Conservation (phyloP, 768 basidiomycete genomes). For the Tricholoma terreum region DNA sequence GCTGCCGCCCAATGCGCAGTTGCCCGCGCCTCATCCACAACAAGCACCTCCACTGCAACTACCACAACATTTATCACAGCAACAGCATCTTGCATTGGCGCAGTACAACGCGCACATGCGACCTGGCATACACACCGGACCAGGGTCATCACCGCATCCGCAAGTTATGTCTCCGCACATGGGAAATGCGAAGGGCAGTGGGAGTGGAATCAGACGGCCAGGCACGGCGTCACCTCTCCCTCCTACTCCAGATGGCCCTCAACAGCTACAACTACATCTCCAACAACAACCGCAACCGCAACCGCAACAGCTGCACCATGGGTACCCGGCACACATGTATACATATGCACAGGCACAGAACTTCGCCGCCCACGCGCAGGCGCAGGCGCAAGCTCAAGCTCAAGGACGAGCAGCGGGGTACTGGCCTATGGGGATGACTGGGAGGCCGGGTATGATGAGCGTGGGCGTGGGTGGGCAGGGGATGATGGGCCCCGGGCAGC, state of each 20-base stretch:
- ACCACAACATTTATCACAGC: conserved; percentile 18
- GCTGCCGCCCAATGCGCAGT: conserved; percentile 27
- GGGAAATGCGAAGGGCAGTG: conserved; percentile 11
- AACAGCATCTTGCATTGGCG: conserved; percentile 24
- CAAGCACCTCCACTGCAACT: conserved; percentile 16
- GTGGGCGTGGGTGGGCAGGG: neutral
- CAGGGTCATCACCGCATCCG: conserved; percentile 21
- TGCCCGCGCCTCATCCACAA: conserved; percentile 18
- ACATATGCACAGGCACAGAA: conserved; percentile 9
- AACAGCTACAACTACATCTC: conserved; percentile 12
- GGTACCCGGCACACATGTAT: conserved; percentile 9
- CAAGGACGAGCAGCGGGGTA: conserved; percentile 7
- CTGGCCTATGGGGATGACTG: conserved; percentile 1
- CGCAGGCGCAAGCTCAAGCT: neutral
- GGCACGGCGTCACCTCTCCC: conserved; percentile 1
- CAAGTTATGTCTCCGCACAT: conserved; percentile 17
- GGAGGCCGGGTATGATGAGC: neutral
- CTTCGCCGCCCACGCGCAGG: conserved; percentile 3
- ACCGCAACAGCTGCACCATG: conserved; percentile 13
- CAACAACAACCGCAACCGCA: conserved; percentile 15
- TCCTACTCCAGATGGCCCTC: conserved; percentile 7
- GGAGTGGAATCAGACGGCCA: neutral
- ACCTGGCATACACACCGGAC: conserved; percentile 25
- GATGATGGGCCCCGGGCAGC: neutral
- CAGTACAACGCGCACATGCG: conserved; percentile 36